phyloP scores from a whole-genome alignment of 331 rosid species.

The Quercus phellos region DNA sequence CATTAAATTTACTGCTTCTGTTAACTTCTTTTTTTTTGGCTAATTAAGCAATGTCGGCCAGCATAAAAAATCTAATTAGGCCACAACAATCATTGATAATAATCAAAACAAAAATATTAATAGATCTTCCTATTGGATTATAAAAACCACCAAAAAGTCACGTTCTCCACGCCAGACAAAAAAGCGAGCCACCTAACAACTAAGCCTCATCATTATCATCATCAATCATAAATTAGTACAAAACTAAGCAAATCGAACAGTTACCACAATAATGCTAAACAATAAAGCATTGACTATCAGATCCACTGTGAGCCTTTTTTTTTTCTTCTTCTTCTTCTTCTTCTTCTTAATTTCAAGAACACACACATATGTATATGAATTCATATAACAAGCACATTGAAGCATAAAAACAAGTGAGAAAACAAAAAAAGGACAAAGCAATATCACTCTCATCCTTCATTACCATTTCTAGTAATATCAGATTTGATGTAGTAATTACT shows the following conservation, averaged over 20 bases:
- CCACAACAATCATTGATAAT: neutral
- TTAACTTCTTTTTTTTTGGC: neutral
- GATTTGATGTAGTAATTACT: neutral
- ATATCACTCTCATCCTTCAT: neutral
- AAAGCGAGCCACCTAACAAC: slow-evolving; percentile 27
- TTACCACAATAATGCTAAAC: neutral
- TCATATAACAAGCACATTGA: neutral
- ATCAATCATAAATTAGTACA: neutral
- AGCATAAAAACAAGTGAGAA: neutral
- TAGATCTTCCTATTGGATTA: neutral
- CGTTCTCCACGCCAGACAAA: slow-evolving; percentile 22
- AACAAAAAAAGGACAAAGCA: neutral
- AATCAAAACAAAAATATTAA: neutral
- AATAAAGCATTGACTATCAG: neutral
- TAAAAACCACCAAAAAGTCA: neutral
- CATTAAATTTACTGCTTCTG: slow-evolving; percentile 5
- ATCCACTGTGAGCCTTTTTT: neutral
- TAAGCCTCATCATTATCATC: slow-evolving; percentile 16
- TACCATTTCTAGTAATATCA: neutral
- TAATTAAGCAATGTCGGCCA: slow-evolving; percentile 22
- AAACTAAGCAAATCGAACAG: neutral
- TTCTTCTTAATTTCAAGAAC: too few relatives aligned
- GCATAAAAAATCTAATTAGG: slow-evolving; percentile 7
- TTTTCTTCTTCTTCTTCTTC: too few relatives aligned
- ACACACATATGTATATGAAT: too few relatives aligned